These are phyloP conservation scores for Henningerozyma blattae DNA, from an alignment of 805 yeast species.

Conservation along the genomic window DNA sequence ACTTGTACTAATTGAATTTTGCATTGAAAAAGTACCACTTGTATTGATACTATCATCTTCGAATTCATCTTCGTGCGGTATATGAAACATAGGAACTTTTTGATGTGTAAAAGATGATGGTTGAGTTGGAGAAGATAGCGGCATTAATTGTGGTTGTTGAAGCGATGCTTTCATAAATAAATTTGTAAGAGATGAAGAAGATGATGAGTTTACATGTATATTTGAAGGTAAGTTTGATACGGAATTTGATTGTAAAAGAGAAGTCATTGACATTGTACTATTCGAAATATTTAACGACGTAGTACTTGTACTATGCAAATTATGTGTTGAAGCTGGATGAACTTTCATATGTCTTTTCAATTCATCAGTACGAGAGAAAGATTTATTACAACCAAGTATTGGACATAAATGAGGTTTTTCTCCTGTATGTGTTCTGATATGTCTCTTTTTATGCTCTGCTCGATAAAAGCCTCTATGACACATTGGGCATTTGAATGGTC, in stretches of 20 bases:
- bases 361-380: conserved; percentile 72
- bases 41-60: not conserved
- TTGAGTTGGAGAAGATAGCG: too few species aligned
- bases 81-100: not conserved
- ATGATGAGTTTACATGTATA: too few species aligned
- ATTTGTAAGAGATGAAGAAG: too few species aligned
- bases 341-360: conserved; percentile 58
- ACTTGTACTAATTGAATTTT: not conserved
- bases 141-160: too few species aligned
- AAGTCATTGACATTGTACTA: not conserved
- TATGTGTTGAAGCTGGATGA: not conserved
- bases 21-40: not conserved
- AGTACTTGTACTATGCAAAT: not conserved
- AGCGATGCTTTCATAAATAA: too few species aligned
- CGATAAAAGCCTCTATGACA: conserved; percentile 81
- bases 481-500: conserved; percentile 76
- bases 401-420: conserved; percentile 81
- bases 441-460: conserved; percentile 81
- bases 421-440: conserved; percentile 84
- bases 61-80: not conserved
- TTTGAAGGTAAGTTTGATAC: too few species aligned
- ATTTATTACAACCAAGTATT: conserved; percentile 66
- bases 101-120: too few species aligned
- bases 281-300: not conserved
- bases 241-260: not conserved